Base-by-base conservation (phyloP, 441 rosid species). In the Adansonia grandidieri region DNA sequence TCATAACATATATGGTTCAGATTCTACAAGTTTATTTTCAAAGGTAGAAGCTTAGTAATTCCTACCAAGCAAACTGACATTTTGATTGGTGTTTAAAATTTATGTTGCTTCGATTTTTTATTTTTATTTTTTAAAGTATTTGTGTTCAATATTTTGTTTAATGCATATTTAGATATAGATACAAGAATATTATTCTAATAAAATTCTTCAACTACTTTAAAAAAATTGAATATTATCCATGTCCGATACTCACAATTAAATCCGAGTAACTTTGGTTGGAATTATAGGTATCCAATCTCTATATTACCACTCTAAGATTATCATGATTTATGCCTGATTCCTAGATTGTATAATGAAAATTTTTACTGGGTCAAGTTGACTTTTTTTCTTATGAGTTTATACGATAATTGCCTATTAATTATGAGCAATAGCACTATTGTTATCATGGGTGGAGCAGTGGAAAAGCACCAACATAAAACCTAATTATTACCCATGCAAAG, bases 281-380 rank as follows among this genome's bases (percentile, higher is more conserved):
- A 32, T 32, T 32, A 32, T 32, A 32, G 40, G 3, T 32, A 32
- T 32, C 63, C 65, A 1, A 9, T 20, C 32, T 62, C 28, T 51
- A 47, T 24, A 42, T 5, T 64, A 32, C 22, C 48, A 54, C 24
- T 19, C 13, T 28, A 3, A 75, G 47, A 56, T n/a, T 6, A 69
- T 32, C 57, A 15, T 48, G 76, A 69, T 70, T 54, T 45, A 54
- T 54, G 17, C 40, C 6, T 51, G 19, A 62, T 73, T 53, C 65
- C 3, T 63, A 15, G 51, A 19, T 48, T 24, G 6, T 51, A 51
- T 14, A 51, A 54, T 58, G 63, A 40, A 40, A 50, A 40, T 15
- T 57, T 70, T 75, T 48, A 71, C 57, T 19, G 45, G 74, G 17
- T 8, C 72, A 75, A 71, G 72, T 76, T 60, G 85, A 76, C 78